phyloP scores from a whole-genome alignment of 1,139 yeast genomes.

The Casaregolazyma lundiana region DNA sequence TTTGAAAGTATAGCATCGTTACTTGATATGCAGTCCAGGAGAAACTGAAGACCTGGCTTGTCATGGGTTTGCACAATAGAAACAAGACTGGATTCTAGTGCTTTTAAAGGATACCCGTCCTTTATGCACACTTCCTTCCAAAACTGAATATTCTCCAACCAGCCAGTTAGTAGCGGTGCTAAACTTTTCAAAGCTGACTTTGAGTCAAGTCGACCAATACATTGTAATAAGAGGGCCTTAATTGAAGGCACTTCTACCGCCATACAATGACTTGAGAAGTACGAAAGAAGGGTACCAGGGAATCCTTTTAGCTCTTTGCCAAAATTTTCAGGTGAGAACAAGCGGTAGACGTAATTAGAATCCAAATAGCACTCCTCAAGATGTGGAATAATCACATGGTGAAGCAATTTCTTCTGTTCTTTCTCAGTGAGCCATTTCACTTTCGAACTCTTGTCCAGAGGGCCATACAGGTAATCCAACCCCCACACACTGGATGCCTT shows the following conservation, averaged over 20 bases:
- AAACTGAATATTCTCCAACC: conserved; percentile 40
- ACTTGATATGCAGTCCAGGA: conserved; percentile 43
- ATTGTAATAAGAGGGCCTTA: conserved; percentile 39
- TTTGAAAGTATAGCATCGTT: conserved; percentile 50
- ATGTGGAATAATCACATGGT: conserved; percentile 37
- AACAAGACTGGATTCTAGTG: conserved; percentile 53
- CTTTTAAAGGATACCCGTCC: conserved; percentile 47
- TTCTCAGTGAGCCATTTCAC: conserved; percentile 55
- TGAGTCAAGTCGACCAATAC: conserved; percentile 36
- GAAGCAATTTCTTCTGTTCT: conserved; percentile 51
- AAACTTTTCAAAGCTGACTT: conserved; percentile 26
- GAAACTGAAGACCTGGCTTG: conserved; percentile 57
- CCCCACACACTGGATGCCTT: conserved; percentile 39
- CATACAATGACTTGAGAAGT: conserved; percentile 48
- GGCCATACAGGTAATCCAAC: conserved; percentile 43
- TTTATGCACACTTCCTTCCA: conserved; percentile 45
- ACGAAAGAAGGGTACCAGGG: conserved; percentile 36
- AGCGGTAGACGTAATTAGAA: conserved; percentile 37
- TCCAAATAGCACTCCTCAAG: conserved; percentile 45
- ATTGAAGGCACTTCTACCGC: conserved; percentile 42
- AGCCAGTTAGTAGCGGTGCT: conserved; percentile 34
- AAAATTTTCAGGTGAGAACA: conserved; percentile 29
- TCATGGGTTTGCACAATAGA: conserved; percentile 57
- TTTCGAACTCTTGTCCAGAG: conserved; percentile 42
- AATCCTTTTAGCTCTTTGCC: conserved; percentile 19